phyloP scores from a whole-genome alignment of 495 filamentous ascomycete species.

The Parathielavia hyrcaniae region DNA sequence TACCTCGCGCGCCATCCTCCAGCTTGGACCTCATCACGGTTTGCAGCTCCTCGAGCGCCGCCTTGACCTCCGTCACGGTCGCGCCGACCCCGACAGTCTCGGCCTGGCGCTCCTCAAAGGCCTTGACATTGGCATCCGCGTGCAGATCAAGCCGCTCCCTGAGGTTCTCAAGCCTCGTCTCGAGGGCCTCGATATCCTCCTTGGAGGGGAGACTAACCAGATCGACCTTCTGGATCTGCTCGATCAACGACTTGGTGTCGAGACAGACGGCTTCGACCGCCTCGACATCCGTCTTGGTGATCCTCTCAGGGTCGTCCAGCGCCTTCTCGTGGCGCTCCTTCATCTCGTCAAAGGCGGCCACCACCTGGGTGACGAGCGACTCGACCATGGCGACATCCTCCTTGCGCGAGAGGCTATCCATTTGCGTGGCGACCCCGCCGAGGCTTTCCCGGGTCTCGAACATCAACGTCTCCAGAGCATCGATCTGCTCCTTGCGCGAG shows the following conservation, averaged over 20 bases:
- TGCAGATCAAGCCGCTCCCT: constrained; percentile 61
- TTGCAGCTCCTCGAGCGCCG: constrained; percentile 47
- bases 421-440: constrained; percentile 48
- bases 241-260: constrained; percentile 70
- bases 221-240: constrained; percentile 62
- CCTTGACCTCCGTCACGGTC: constrained; percentile 47
- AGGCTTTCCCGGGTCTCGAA: constrained; percentile 63
- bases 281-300: constrained; percentile 73
- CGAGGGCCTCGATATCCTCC: constrained; percentile 48
- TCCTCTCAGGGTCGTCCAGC: constrained; percentile 55
- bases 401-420: constrained; percentile 62
- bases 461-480: constrained; percentile 60
- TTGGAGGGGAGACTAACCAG: constrained; percentile 60
- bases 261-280: constrained; percentile 69
- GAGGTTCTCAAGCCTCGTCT: constrained; percentile 61
- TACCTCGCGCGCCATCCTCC: constrained; percentile 44
- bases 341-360: constrained; percentile 66
- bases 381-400: constrained; percentile 73
- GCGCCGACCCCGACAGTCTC: constrained; percentile 48
- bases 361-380: constrained; percentile 67
- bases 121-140: constrained; percentile 66
- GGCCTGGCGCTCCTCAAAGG: constrained; percentile 65
- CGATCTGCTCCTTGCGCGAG: constrained; percentile 64
- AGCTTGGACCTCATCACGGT: constrained; percentile 43
- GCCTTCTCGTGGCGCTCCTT: constrained; percentile 60